Conservation (phyloP, 768 basidiomycete genomes). For the Mycena sanguinolenta region DNA sequence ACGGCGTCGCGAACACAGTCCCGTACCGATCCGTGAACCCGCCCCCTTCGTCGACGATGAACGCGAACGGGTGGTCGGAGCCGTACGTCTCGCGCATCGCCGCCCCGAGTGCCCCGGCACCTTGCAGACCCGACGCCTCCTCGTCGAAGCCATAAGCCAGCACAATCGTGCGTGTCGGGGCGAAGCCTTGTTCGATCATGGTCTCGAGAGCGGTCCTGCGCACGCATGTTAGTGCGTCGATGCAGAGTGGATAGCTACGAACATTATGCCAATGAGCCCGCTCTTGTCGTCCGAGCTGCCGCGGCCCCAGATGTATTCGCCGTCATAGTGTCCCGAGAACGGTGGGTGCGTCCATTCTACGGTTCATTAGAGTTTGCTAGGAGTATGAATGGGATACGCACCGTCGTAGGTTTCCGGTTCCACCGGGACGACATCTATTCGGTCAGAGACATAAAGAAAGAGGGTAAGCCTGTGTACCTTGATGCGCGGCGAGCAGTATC, state of each 20-base stretch:
- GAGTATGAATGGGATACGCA: conserved; percentile 12
- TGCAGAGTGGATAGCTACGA: not conserved
- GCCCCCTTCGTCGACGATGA: conserved; percentile 91
- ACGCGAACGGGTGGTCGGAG: conserved; percentile 70
- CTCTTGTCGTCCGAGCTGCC: conserved; percentile 84
- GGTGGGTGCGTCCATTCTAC: conserved; percentile 68
- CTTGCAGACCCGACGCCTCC: conserved; percentile 73
- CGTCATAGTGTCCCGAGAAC: conserved; percentile 70
- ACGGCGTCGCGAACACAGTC: conserved; percentile 70
- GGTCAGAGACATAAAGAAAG: conserved; percentile 1
- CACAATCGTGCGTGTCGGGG: conserved; percentile 73
- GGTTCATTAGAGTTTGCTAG: not conserved
- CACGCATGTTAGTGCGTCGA: not conserved
- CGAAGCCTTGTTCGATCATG: conserved; percentile 71
- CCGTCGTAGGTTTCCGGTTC: conserved; percentile 57
- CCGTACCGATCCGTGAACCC: conserved; percentile 67
- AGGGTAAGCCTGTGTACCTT: conserved; percentile 55
- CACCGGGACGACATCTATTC: conserved; percentile 79
- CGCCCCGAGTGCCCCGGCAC: conserved; percentile 63
- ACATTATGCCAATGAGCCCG: conserved; percentile 79
- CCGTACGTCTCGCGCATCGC: conserved; percentile 75
- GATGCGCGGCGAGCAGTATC: conserved; percentile 75
- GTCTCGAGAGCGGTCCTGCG: conserved; percentile 71
- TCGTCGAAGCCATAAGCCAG: conserved; percentile 84
- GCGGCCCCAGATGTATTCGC: conserved; percentile 78